Base-by-base conservation (phyloP, 2,329 filamentous ascomycete species). In the Kalmusia sp. region DNA sequence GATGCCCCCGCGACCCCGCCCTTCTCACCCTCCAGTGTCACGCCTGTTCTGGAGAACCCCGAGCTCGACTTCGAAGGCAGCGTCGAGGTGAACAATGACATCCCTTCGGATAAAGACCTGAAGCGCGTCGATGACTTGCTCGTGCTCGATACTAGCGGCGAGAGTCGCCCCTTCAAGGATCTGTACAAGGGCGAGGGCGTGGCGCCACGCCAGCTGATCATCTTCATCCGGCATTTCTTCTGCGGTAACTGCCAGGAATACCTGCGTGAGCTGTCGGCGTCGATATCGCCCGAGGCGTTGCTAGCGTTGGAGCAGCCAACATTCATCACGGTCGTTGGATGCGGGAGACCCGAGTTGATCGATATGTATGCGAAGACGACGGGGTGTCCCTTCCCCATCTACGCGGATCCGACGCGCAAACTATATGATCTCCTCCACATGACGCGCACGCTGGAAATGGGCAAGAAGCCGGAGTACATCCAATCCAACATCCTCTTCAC, bases 211-310 rank as follows among this genome's bases (percentile, higher is more conserved):
- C 84, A 90, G 24, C 79, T 93, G 27, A 74, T 92, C 35, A 84
- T 92, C 61, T 92, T 93, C 68, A 81, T 93, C 52, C 83, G 90
- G 38, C 89, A 92, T 75, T 93, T 92, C 74, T 92, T 90, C 79
- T 92, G 90, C 69, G 88, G 88, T 30, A 89, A 87, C 71, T 92
- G 90, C 75, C 89, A 92, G 72, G 87, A 91, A 69, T 92, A 89
- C 70, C 77, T 92, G 21, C 84, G 84, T 53, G 78, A 81, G 3
- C 79, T 92, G 15, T 83, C 85, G 27, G 77, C 82, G 15, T 80
- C 82, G 41, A 80, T 92, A 45, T 83, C 66, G 0, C 70, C 75
- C 45, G 68, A 73, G 19, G 60, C 63, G 24, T 72, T 77, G 79
- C 54, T 74, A 62, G 5, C 79, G 80, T 56, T 87, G 77, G 62